phyloP scores from a whole-genome alignment of 1,139 yeast species.

The Hemisphaericaspora lyxosophila region DNA sequence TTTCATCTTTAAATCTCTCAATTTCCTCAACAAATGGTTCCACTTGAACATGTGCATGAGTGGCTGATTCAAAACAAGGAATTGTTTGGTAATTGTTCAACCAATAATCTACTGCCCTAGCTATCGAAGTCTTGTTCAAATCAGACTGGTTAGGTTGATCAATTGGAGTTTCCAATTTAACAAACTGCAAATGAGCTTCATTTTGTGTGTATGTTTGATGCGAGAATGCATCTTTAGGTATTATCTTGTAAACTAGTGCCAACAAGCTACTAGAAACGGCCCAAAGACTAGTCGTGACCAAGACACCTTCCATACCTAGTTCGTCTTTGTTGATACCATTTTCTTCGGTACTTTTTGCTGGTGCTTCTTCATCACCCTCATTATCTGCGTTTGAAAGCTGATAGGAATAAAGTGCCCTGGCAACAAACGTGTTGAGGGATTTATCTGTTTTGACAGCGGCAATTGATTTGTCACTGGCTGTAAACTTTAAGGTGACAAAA shows the following conservation, averaged over 20 bases:
- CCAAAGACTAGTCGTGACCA: constrained; percentile 27
- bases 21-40: constrained; percentile 20
- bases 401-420: constrained; percentile 24
- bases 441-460: constrained; percentile 15
- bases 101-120: constrained; percentile 15
- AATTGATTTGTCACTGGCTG: constrained; percentile 9
- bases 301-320: constrained; percentile 28
- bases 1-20: constrained; percentile 18
- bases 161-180: constrained; percentile 11
- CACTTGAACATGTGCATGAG: constrained; percentile 10
- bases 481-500: constrained; percentile 20
- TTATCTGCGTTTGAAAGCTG: constrained; percentile 24
- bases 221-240: constrained; percentile 30
- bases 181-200: constrained; percentile 26
- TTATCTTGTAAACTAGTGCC: constrained; percentile 26
- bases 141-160: not conserved
- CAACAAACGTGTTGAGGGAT: constrained; percentile 18
- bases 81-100: constrained; percentile 16
- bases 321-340: constrained; percentile 16
- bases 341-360: constrained; percentile 8
- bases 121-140: constrained; percentile 11
- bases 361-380: constrained; percentile 18
- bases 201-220: constrained; percentile 30
- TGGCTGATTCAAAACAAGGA: constrained; percentile 19
- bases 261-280: constrained; percentile 23